phyloP scores from a whole-genome alignment of 1,284 basidiomycete species.

The Sutorius eximius region DNA sequence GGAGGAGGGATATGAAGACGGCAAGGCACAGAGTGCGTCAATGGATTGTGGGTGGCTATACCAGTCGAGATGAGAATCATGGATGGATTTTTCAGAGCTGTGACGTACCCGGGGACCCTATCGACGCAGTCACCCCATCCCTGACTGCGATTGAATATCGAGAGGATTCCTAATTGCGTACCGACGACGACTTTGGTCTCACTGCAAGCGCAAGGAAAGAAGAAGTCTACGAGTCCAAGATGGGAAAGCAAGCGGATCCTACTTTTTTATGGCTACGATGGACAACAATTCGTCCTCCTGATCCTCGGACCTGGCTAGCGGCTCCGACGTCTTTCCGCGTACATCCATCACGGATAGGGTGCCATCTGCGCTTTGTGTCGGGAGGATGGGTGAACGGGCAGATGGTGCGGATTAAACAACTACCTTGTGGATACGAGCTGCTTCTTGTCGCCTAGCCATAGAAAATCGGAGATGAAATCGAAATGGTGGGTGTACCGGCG shows the following conservation, averaged over 20 bases:
- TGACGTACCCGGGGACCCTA: constrained; percentile 77
- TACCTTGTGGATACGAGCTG: constrained; percentile 86
- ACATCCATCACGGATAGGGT: constrained; percentile 89
- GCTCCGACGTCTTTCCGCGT: constrained; percentile 71
- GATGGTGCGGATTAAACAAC: constrained; percentile 26
- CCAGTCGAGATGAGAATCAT: constrained; percentile 10
- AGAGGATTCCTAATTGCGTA: constrained; percentile 88
- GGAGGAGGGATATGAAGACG: constrained; percentile 62
- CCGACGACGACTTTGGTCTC: constrained; percentile 84
- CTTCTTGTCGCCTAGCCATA: constrained; percentile 83
- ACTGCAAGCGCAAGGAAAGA: constrained; percentile 38
- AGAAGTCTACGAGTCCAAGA: background rate
- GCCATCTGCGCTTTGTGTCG: constrained; percentile 75
- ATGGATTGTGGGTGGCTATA: constrained; percentile 83
- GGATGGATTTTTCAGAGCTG: background rate
- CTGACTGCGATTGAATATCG: constrained; percentile 82
- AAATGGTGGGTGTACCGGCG: constrained; percentile 85
- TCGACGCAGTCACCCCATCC: constrained; percentile 95
- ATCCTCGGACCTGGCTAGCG: constrained; percentile 83
- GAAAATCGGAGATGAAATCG: constrained; percentile 93
- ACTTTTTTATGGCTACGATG: constrained; percentile 82
- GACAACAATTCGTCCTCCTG: constrained; percentile 95
- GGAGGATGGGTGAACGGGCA: background rate
- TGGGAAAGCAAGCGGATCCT: constrained; percentile 17
- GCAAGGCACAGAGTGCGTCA: constrained; percentile 78